Evolutionary conservation across 2,329 filamentous ascomycete species (phyloP), one percentile per base, ranked within the genome.

Genomic region (Cladophialophora psammophila): DNA sequence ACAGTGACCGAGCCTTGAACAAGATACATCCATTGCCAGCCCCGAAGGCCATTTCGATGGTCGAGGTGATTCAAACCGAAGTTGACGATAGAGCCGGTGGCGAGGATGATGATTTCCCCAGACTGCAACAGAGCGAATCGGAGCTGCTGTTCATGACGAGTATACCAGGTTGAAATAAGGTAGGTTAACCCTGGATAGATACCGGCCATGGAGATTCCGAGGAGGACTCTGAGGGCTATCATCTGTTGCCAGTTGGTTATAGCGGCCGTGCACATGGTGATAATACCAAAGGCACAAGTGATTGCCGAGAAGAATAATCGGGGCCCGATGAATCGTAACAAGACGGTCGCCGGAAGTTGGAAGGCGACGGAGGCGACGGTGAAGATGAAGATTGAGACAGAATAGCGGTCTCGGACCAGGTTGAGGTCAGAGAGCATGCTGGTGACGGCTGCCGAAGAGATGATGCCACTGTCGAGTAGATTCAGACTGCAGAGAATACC

Each of bases 321-420:
- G 0, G 90, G 90, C 0, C 90, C 89, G 57, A 90, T 81, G 0
- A 86, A 83, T 55, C 90, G 83, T 34, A 91, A 87, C 0, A 88
- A 86, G 53, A 91, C 83, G 0, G 89, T 91, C 1, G 87, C 88
- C 0, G 90, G 90, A 7, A 91, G 79, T 75, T 91, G 89, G 73
- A 90, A 91, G 9, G 84, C 83, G 48, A 92, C 88, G 72, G 85
- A 88, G 5, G 88, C 83, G 63, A 91, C 84, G 9, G 89, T 91
- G 77, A 91, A 91, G 75, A 91, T 90, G 79, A 91, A 90, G 65
- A 92, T 91, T 26, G 88, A 85, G 4, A 91, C 85, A 1, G 87
- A 90, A 72, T 90, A 92, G 45, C 89, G 83, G 69, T 89, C 87
- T 26, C 89, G 89, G 50, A 86, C 83, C 12, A 92, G 80, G 15